Conservation (phyloP, 2,329 filamentous ascomycete species). For the Colletotrichum sublineola region DNA sequence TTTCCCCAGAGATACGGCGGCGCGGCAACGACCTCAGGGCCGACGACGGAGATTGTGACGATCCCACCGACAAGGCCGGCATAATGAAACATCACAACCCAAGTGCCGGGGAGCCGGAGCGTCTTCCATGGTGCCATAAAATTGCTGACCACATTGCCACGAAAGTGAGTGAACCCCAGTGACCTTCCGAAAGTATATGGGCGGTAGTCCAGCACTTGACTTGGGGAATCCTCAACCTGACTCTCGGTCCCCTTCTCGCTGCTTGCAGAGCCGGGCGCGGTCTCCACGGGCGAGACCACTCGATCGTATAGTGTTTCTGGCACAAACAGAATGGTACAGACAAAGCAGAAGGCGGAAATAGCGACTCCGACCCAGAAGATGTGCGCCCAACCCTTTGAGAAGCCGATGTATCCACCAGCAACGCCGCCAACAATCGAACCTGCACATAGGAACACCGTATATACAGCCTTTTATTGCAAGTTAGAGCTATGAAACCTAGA, state of each 20-base stretch:
- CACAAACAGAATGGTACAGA: conserved; percentile 49
- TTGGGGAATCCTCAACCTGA: conserved; percentile 23
- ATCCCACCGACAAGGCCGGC: conserved; percentile 53
- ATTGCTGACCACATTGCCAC: conserved; percentile 42
- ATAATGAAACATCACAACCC: conserved; percentile 55
- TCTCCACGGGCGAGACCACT: background rate
- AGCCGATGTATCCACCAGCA: conserved; percentile 53
- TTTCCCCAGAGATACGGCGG: conserved; percentile 53
- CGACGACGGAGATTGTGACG: conserved; percentile 53
- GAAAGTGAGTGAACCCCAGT: conserved; percentile 44
- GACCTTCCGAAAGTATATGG: conserved; percentile 35
- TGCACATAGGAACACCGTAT: conserved; percentile 49
- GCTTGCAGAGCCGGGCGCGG: background rate
- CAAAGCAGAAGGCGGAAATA: conserved; percentile 46
- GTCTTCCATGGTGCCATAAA: conserved; percentile 49
- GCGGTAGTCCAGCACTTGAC: background rate
- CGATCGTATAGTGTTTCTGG: conserved; percentile 53
- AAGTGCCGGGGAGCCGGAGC: conserved; percentile 50
- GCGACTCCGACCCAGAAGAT: conserved; percentile 51
- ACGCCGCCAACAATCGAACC: conserved; percentile 53
- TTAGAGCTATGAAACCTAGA: background rate
- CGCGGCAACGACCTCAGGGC: conserved; percentile 47
- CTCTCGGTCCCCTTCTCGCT: conserved; percentile 28
- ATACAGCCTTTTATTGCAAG: conserved; percentile 45
- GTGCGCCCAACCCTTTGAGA: conserved; percentile 49